Conservation (phyloP, 2,329 filamentous ascomycete genomes). For the Exophiala alcalophila region DNA sequence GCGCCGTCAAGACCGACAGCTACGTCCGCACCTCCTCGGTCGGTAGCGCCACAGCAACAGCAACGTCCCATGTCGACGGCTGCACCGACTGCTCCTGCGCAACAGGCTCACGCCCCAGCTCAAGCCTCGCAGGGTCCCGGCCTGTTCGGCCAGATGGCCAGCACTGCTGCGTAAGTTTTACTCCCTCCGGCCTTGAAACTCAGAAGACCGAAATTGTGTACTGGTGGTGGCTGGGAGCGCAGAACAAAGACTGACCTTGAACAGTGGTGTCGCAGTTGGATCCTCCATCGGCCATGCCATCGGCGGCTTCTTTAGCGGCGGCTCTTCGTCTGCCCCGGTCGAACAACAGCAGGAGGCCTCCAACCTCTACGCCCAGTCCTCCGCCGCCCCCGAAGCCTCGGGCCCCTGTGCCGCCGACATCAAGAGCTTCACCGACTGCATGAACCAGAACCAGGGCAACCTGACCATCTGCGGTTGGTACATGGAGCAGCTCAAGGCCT, state of each 20-base stretch:
- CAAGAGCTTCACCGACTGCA: constrained; percentile 85
- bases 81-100: constrained; percentile 47
- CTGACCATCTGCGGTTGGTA: constrained; percentile 98
- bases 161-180: constrained; percentile 84
- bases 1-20: constrained; percentile 65
- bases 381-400: constrained; percentile 43
- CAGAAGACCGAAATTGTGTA: constrained; percentile 3
- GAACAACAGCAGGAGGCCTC: constrained; percentile 50
- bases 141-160: constrained; percentile 94
- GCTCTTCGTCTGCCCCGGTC: constrained; percentile 55
- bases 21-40: constrained; percentile 40
- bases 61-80: constrained; percentile 53
- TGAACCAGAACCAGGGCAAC: constrained; percentile 92
- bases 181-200: constrained; percentile 6
- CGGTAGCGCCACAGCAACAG: constrained; percentile 38
- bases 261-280: constrained; percentile 91
- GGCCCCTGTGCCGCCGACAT: constrained; percentile 74
- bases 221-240: constrained; percentile 3
- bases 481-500: constrained; percentile 91
- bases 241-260: constrained; percentile 10
- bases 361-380: constrained; percentile 43
- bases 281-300: constrained; percentile 94
- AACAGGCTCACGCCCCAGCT: constrained; percentile 51
- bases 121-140: constrained; percentile 65
- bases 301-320: constrained; percentile 80